Percentiles rank a stretch among this genome's conserved stretches.
Conservation (phyloP, 169 alveolate genomes). For the Eimeria acervulina region DNA sequence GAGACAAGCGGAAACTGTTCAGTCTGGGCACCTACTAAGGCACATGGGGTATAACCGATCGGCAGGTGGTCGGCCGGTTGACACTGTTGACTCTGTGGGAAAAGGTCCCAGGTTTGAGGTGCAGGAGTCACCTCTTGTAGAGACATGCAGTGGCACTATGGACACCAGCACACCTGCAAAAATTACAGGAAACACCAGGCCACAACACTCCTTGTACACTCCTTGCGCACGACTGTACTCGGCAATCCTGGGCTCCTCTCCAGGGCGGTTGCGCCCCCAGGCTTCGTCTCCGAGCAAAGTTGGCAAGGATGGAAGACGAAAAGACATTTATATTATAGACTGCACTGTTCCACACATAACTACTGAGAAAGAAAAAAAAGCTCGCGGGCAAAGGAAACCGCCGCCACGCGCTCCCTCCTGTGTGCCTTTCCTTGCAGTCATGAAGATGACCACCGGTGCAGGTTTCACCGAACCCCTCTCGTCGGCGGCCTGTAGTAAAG, state of each 20-base stretch:
- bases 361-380: background rate
- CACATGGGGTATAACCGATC: background rate
- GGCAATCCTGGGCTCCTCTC: background rate
- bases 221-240: background rate
- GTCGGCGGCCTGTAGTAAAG: background rate
- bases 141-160: background rate
- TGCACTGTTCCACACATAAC: too few relatives aligned
- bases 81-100: background rate
- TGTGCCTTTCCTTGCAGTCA: background rate
- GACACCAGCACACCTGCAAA: background rate
- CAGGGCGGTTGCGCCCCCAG: background rate
- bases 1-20: background rate
- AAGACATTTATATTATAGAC: background rate
- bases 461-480: background rate
- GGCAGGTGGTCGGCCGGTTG: background rate
- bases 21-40: background rate
- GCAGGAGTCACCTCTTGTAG: background rate
- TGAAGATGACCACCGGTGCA: conserved; percentile 30
- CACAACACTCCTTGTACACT: background rate
- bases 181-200: background rate
- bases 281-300: background rate
- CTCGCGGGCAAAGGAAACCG: background rate
- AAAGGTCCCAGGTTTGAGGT: background rate
- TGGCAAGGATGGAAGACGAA: background rate
- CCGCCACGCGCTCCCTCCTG: background rate